Evolutionary conservation across 1,139 yeast species (phyloP).

Genomic region (Geotrichum macrosporum): DNA sequence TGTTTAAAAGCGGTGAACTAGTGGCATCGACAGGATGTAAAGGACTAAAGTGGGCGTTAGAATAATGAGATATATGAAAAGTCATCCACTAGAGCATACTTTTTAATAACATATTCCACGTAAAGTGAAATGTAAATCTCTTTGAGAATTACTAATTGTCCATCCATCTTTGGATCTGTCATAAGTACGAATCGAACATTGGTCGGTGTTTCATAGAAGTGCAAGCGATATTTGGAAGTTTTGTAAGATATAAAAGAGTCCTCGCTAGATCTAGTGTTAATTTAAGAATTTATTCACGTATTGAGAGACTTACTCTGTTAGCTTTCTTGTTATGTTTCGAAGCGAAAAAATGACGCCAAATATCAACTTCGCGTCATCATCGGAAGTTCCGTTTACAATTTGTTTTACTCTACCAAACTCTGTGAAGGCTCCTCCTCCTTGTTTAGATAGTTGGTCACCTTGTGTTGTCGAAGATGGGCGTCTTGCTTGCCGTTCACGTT

Average conservation of each 20-base stretch:
- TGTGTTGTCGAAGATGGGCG: constrained; percentile 22
- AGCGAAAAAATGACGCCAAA: constrained; percentile 86
- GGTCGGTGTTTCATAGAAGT: constrained; percentile 72
- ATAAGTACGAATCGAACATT: constrained; percentile 71
- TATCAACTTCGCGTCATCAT: constrained; percentile 68
- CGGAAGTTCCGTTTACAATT: constrained; percentile 28
- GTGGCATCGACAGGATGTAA: constrained; percentile 39
- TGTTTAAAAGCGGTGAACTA: constrained; percentile 38
- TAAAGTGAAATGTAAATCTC: constrained; percentile 66
- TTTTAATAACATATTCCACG: constrained; percentile 64
- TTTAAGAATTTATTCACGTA: too few relatives aligned
- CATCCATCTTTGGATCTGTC: constrained; percentile 62
- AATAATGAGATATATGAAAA: neutral
- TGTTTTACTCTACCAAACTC: constrained; percentile 16
- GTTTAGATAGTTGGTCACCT: constrained; percentile 24
- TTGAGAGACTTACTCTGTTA: constrained; percentile 35
- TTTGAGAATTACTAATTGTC: constrained; percentile 56
- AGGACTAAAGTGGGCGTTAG: constrained; percentile 27
- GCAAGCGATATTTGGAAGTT: constrained; percentile 72
- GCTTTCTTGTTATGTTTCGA: constrained; percentile 64
- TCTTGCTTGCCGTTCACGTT: constrained; percentile 23
- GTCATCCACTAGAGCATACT: constrained; percentile 35
- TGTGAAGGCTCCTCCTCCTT: constrained; percentile 14
- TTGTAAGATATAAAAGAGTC: constrained; percentile 62
- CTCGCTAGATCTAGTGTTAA: too few relatives aligned